These are phyloP conservation scores for Aspergillus sp. DNA, from an alignment of 2,329 filamentous ascomycete species.

Conservation along the genomic window DNA sequence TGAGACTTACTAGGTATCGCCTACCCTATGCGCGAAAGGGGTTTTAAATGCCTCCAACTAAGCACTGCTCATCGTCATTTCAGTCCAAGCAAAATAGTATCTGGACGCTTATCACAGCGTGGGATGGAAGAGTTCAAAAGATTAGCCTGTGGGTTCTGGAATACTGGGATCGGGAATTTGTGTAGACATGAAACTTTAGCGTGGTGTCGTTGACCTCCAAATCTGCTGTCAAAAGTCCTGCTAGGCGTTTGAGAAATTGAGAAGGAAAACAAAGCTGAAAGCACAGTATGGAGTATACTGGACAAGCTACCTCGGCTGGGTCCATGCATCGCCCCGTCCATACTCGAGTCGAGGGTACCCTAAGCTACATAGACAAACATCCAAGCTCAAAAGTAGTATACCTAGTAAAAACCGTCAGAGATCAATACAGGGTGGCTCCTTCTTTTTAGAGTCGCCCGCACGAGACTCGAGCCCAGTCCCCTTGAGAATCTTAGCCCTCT, in stretches of 20 bases:
- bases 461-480: background rate
- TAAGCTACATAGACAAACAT: background rate
- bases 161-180: background rate
- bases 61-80: background rate
- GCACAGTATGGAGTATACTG: background rate
- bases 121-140: background rate
- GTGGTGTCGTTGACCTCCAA: background rate
- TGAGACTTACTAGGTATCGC: background rate
- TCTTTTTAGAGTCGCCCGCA: background rate
- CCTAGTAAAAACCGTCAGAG: background rate
- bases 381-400: background rate
- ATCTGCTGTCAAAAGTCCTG: background rate
- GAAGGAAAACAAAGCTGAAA: background rate
- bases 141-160: background rate
- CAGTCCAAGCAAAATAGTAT: background rate
- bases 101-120: background rate
- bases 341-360: background rate
- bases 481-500: background rate
- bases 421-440: background rate
- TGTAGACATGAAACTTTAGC: conserved; percentile 10
- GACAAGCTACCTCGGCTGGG: background rate
- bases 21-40: background rate
- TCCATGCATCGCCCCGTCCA: background rate
- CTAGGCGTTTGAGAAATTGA: background rate
- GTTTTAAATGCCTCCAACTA: background rate